Percentiles rank a stretch among this genome's conserved stretches.
These are phyloP conservation scores for Fusarium sp. DNA, from an alignment of 2,329 filamentous ascomycete species.

Conservation along the genomic window DNA sequence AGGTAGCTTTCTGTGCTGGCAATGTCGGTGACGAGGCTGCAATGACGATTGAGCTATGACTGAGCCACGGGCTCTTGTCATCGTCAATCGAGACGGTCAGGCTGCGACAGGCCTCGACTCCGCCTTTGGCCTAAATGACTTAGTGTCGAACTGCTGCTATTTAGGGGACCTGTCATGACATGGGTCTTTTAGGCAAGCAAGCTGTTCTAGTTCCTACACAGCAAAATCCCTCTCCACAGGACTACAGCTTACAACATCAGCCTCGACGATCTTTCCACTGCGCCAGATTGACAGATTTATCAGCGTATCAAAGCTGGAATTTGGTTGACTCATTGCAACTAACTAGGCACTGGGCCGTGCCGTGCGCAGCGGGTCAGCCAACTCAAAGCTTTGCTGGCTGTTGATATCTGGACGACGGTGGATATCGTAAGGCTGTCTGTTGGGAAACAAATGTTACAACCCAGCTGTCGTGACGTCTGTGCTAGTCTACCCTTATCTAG, in stretches of 20 bases:
- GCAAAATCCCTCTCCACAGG: constrained; percentile 21
- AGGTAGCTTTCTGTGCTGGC: constrained; percentile 18
- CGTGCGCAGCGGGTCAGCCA: constrained; percentile 25
- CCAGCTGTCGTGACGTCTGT: constrained; percentile 1
- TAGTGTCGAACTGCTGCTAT: constrained; percentile 35
- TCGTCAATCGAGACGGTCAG: constrained; percentile 21
- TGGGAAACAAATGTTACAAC: not conserved
- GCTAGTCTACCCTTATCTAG: constrained; percentile 1
- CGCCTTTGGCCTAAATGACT: constrained; percentile 22
- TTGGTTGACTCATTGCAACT: constrained; percentile 22
- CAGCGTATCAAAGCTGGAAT: constrained; percentile 1
- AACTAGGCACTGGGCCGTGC: constrained; percentile 10
- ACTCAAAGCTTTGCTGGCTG: constrained; percentile 33
- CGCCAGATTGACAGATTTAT: constrained; percentile 5
- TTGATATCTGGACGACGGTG: not conserved
- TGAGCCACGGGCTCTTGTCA: constrained; percentile 32
- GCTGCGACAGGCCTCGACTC: constrained; percentile 22
- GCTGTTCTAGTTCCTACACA: constrained; percentile 7
- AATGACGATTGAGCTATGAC: constrained; percentile 27
- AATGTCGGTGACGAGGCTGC: constrained; percentile 28
- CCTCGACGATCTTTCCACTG: constrained; percentile 22
- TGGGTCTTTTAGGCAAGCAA: constrained; percentile 20
- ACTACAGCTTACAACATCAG: constrained; percentile 29
- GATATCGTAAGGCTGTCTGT: not conserved
- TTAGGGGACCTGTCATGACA: constrained; percentile 33